Percentiles rank a stretch among this genome's conserved stretches.
Conservation (phyloP, 306 rosid species). For the Acacia melanoxylon region DNA sequence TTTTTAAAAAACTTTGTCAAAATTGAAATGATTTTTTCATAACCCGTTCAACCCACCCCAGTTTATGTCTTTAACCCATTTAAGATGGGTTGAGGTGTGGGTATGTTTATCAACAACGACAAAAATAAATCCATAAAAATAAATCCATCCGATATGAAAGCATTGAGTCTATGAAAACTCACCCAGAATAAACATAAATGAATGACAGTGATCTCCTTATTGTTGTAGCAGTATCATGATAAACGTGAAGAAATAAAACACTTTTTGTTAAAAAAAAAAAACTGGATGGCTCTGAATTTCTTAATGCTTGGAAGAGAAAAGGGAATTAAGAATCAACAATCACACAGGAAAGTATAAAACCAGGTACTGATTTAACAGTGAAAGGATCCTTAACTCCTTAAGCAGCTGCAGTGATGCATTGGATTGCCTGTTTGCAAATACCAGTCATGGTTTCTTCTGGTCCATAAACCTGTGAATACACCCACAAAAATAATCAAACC, state of each 20-base stretch:
- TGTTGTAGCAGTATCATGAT: slow-evolving; percentile 30
- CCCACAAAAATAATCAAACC: slow-evolving; percentile 11
- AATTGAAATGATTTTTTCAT: too few relatives aligned
- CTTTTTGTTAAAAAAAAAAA: neutral
- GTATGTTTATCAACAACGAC: neutral
- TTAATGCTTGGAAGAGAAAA: slow-evolving; percentile 8
- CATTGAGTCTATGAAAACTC: neutral
- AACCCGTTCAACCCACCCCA: too few relatives aligned
- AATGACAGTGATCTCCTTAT: slow-evolving; percentile 24
- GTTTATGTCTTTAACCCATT: too few relatives aligned
- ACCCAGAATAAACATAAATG: neutral
- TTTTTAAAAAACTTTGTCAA: too few relatives aligned
- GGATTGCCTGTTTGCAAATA: slow-evolving; percentile 94
- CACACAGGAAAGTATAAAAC: slow-evolving; percentile 15
- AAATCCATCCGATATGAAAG: neutral
- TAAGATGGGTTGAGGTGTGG: too few relatives aligned
- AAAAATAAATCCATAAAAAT: too few relatives aligned
- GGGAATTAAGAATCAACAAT: slow-evolving; percentile 24
- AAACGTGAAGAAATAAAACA: slow-evolving; percentile 19
- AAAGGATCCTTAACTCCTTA: slow-evolving; percentile 44
- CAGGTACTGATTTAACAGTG: slow-evolving; percentile 13
- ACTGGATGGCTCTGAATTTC: slow-evolving; percentile 16
- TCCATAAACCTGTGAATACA: slow-evolving; percentile 73
- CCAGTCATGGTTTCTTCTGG: slow-evolving; percentile 99
- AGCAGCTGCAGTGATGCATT: slow-evolving; percentile 84